Percentiles rank a stretch among this genome's conserved stretches.
phyloP scores from a whole-genome alignment of 2,329 filamentous ascomycete species.

The Thyridium curvatum region DNA sequence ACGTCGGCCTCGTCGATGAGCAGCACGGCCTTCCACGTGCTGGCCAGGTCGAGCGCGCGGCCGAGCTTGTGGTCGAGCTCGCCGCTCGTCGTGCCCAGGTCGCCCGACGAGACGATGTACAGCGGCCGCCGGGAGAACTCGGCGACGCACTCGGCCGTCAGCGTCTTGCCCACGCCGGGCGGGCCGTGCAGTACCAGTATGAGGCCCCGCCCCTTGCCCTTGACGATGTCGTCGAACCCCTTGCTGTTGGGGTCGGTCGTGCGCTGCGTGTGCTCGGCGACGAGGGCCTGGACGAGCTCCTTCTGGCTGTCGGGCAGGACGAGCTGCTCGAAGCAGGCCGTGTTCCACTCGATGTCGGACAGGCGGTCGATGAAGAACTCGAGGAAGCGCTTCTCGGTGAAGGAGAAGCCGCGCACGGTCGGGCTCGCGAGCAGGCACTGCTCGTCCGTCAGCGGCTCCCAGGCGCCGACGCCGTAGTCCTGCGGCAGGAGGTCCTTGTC shows the following conservation, averaged over 20 bases:
- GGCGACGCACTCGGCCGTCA: slow-evolving; percentile 30
- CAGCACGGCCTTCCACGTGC: slow-evolving; percentile 26
- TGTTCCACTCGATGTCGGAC: slow-evolving; percentile 18
- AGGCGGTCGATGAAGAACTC: slow-evolving; percentile 17
- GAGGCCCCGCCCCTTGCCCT: slow-evolving; percentile 14
- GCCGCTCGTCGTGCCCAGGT: slow-evolving; percentile 9
- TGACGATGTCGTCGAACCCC: slow-evolving; percentile 12
- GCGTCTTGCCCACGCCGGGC: slow-evolving; percentile 29
- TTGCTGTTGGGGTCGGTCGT: slow-evolving; percentile 4
- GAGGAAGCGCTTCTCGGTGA: slow-evolving; percentile 20
- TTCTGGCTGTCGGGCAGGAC: slow-evolving; percentile 20
- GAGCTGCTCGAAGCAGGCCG: slow-evolving; percentile 20
- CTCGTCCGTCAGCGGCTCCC: slow-evolving; percentile 10
- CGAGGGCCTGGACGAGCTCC: slow-evolving; percentile 21
- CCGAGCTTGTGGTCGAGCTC: slow-evolving; percentile 31
- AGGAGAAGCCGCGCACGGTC: slow-evolving; percentile 15
- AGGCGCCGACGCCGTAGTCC: slow-evolving; percentile 2
- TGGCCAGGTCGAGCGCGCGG: slow-evolving; percentile 20
- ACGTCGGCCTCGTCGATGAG: slow-evolving; percentile 25
- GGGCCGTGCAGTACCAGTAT: slow-evolving; percentile 20
- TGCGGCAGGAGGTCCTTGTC: slow-evolving; percentile 11
- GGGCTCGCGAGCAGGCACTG: slow-evolving; percentile 11
- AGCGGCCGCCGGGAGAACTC: slow-evolving; percentile 24
- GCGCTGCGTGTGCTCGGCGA: slow-evolving; percentile 4
- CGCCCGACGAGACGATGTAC: slow-evolving; percentile 22